Evolutionary conservation across 2,329 filamentous ascomycete genomes (phyloP), one percentile per base, ranked within the genome.

Genomic region (Lomentospora prolificans): DNA sequence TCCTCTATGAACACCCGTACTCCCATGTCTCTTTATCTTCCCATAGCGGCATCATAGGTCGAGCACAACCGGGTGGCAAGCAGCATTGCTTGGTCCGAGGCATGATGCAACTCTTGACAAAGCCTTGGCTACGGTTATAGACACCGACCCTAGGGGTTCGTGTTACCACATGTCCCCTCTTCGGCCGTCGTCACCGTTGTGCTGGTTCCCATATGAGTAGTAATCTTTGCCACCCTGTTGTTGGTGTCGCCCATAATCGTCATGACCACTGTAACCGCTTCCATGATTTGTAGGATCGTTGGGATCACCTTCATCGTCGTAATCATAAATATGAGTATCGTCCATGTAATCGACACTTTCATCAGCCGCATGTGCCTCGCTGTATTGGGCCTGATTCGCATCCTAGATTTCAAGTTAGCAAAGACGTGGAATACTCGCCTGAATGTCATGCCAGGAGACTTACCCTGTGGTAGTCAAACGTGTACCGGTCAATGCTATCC

Each of bases 391-490:
- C 36, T 14, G 25, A 28, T 55, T 57, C 31, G 33, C 28, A 50
- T 24, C 36, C 31, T 30, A 50, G 10, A 53, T 30, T 39, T 28
- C 31, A 50, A 50, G 27, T 33, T 36, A 33, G 57, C 36, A 25
- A 48, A 24, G 33, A 46, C 27, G 50, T 25, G 51, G n/a, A 14
- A 10, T 39, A 12, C 30, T 12, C 30, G 12, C 7, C 17, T 6
- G 25, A 3, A 5, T 3, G 25, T 30, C 12, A 10, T 7, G 19
- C 36, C 8, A 30, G 12, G 8, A 4, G 7, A 28, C 75, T 70
- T 64, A 79, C 76, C 61, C 76, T 67, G 61, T 78, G 75, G 61
- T 79, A 79, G 60, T 79, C 75, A 62, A 74, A 79, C 61, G 77
- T 74, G 61, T 79, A 79, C 55, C 72, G 74, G 59, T 77, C 75